phyloP scores from a whole-genome alignment of 352 stramenopile species.

The Pythium dissotocum region DNA sequence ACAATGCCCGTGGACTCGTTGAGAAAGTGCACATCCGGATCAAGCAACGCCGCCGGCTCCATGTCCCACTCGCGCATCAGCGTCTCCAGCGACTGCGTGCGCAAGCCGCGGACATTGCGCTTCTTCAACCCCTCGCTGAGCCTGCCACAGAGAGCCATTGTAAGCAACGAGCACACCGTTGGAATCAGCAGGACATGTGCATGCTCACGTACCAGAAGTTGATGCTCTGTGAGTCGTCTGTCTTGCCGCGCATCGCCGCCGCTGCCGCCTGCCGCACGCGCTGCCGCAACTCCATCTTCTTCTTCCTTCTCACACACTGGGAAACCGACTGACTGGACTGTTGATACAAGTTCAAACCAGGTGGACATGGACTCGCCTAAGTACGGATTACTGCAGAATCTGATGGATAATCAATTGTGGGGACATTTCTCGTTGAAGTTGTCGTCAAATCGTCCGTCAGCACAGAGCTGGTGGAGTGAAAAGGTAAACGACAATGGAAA shows the following conservation, averaged over 20 bases:
- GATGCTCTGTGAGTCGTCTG: conserved; percentile 43
- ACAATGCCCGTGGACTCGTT: conserved; percentile 78
- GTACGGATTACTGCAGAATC: not conserved
- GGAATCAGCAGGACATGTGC: not conserved
- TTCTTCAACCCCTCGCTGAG: conserved; percentile 76
- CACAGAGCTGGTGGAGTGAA: not conserved
- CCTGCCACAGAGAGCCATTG: conserved; percentile 29
- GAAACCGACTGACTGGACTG: not conserved
- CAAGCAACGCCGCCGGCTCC: conserved; percentile 8
- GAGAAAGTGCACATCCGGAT: conserved; percentile 55
- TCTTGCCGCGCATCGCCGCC: conserved; percentile 21
- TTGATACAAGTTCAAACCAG: not conserved
- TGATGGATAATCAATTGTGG: not conserved
- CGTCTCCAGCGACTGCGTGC: conserved; percentile 45
- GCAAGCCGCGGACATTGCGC: conserved; percentile 48
- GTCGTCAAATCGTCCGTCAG: conserved; percentile 5
- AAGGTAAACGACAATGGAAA: not conserved
- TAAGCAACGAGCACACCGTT: not conserved
- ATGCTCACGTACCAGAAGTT: conserved; percentile 54
- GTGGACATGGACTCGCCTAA: not conserved
- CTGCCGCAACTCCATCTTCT: conserved; percentile 46
- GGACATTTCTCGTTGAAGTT: conserved; percentile 23
- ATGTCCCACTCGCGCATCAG: conserved; percentile 56
- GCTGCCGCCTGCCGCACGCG: conserved; percentile 32
- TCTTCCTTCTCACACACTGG: not conserved